These are phyloP conservation scores for Globisporangium barbulae DNA, from an alignment of 352 stramenopile genomes.

Conservation along the genomic window DNA sequence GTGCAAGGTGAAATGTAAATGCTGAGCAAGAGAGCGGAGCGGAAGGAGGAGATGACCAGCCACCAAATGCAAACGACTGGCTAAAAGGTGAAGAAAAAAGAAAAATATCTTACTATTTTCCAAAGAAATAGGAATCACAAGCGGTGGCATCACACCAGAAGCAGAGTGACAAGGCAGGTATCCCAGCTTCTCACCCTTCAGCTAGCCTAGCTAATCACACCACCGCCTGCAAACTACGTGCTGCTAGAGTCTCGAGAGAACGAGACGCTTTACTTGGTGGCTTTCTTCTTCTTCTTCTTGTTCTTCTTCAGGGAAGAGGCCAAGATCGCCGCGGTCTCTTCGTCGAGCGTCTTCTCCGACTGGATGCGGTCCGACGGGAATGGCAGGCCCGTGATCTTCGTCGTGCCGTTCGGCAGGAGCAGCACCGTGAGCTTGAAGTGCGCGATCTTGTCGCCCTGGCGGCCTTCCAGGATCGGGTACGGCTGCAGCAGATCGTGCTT, in stretches of 20 bases:
- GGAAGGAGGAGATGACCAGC: background rate
- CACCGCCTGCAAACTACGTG: conserved; percentile 8
- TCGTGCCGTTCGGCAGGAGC: conserved; percentile 94
- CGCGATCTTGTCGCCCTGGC: conserved; percentile 93
- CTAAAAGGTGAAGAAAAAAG: conserved; percentile 18
- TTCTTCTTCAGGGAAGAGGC: conserved; percentile 93
- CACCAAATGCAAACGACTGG: no score
- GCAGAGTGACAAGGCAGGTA: background rate
- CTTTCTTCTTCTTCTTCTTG: conserved; percentile 94
- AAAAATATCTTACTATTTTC: conserved; percentile 54
- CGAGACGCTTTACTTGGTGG: conserved; percentile 36
- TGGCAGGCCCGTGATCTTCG: conserved; percentile 94
- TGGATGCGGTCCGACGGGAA: conserved; percentile 89
- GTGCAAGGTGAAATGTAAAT: conserved; percentile 13
- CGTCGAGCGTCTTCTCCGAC: conserved; percentile 92
- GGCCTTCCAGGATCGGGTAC: conserved; percentile 97
- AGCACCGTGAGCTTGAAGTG: conserved; percentile 99
- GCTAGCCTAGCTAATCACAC: background rate
- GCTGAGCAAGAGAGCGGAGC: conserved; percentile 1
- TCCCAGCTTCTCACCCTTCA: conserved; percentile 16
- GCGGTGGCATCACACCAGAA: background rate
- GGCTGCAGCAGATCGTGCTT: conserved; percentile 96
- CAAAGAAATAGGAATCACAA: conserved; percentile 27
- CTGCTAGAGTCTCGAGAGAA: conserved; percentile 16
- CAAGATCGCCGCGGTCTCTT: conserved; percentile 90